Evolutionary conservation across 2,329 filamentous ascomycete species (phyloP).

Genomic region (Lachnellula cervina): DNA sequence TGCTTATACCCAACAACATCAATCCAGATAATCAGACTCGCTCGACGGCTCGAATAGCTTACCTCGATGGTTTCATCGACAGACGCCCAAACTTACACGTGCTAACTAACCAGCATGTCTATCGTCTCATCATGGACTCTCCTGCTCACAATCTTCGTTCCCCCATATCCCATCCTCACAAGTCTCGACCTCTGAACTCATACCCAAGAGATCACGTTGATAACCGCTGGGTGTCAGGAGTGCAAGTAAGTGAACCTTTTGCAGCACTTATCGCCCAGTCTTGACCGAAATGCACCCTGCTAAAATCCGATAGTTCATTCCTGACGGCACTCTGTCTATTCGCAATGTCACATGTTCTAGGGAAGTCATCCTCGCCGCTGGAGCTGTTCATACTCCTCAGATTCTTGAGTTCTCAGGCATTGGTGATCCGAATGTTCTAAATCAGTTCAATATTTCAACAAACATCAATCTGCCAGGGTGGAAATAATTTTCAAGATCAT

Average conservation of each 20-base stretch:
- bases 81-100: constrained; percentile 37
- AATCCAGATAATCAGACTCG: constrained; percentile 37
- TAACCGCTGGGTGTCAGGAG: constrained; percentile 29
- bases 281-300: neutral
- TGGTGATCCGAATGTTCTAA: constrained; percentile 37
- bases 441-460: constrained; percentile 43
- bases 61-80: constrained; percentile 34
- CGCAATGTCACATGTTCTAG: constrained; percentile 37
- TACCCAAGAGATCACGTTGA: constrained; percentile 8
- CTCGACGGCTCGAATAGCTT: constrained; percentile 37
- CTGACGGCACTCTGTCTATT: constrained; percentile 16
- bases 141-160: constrained; percentile 21
- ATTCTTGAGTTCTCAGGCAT: constrained; percentile 43
- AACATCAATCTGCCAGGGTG: constrained; percentile 55
- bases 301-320: constrained; percentile 17
- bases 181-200: neutral
- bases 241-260: constrained; percentile 32
- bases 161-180: constrained; percentile 32
- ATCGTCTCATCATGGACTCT: constrained; percentile 31
- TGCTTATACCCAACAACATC: constrained; percentile 37
- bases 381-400: constrained; percentile 43
- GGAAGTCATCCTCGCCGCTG: constrained; percentile 47
- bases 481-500: constrained; percentile 55
- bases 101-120: constrained; percentile 36
- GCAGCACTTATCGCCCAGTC: too few species aligned